Conservation (phyloP, 352 stramenopile species). For the Pseudoperonospora humuli region DNA sequence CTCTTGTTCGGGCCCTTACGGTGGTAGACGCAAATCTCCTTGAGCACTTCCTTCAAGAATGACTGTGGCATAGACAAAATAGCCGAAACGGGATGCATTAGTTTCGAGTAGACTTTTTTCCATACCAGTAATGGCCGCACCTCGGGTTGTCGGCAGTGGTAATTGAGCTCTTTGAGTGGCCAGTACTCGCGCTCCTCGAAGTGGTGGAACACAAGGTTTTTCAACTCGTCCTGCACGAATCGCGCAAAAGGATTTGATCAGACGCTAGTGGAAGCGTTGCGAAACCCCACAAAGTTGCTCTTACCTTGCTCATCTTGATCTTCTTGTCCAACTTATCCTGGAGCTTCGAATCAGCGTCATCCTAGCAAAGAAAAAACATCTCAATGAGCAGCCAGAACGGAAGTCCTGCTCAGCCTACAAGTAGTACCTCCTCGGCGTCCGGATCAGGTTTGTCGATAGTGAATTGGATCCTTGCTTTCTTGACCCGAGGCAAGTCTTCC, state of each 20-base stretch:
- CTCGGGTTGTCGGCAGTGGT: slow-evolving; percentile 83
- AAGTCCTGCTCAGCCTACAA: background rate
- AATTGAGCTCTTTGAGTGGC: slow-evolving; percentile 86
- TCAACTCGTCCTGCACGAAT: slow-evolving; percentile 64
- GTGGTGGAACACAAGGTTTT: slow-evolving; percentile 83
- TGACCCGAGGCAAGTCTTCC: slow-evolving; percentile 66
- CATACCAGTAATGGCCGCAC: slow-evolving; percentile 15
- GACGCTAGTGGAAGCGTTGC: background rate
- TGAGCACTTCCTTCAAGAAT: slow-evolving; percentile 83
- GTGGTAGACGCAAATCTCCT: slow-evolving; percentile 86
- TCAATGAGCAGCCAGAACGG: background rate
- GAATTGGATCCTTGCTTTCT: slow-evolving; percentile 75
- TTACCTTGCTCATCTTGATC: slow-evolving; percentile 87
- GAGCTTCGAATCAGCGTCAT: slow-evolving; percentile 45
- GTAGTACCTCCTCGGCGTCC: slow-evolving; percentile 56
- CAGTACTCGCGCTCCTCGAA: slow-evolving; percentile 84
- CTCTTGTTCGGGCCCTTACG: slow-evolving; percentile 86
- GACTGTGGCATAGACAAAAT: slow-evolving; percentile 36
- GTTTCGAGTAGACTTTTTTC: no score
- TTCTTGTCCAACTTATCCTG: slow-evolving; percentile 75
- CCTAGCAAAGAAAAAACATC: slow-evolving; percentile 19
- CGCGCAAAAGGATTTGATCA: background rate
- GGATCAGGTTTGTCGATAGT: slow-evolving; percentile 72
- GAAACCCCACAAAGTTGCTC: background rate
- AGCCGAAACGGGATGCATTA: background rate